These are phyloP conservation scores for Leccinum subtestaceum DNA, from an alignment of 768 basidiomycete species.

Conservation along the genomic window DNA sequence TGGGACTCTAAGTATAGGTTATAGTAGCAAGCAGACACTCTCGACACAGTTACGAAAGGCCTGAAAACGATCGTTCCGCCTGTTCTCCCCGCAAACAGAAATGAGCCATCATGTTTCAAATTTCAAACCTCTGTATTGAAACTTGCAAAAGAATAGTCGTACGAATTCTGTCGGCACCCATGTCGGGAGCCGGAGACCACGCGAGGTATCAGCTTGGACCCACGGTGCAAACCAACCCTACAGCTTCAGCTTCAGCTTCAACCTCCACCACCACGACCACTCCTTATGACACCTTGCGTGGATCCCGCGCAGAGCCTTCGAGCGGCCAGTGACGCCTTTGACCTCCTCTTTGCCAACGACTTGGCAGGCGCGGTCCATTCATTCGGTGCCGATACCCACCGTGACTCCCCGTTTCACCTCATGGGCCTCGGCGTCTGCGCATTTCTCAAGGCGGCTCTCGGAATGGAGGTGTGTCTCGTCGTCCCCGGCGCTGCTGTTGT, in stretches of 20 bases:
- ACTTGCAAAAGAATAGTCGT: no score
- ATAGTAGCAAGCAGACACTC: no score
- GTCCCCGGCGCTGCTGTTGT: background rate
- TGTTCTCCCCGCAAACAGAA: no score
- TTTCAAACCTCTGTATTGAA: no score
- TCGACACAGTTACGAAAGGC: no score
- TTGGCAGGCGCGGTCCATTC: slow-evolving; percentile 49
- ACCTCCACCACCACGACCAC: background rate
- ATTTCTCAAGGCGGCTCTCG: slow-evolving; percentile 74
- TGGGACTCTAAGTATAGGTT: no score
- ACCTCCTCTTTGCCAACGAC: slow-evolving; percentile 67
- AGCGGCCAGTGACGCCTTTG: slow-evolving; percentile 53
- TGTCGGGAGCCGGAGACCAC: slow-evolving; percentile 12
- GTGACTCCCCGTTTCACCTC: slow-evolving; percentile 66
- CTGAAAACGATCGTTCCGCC: no score
- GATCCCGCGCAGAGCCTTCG: slow-evolving; percentile 33
- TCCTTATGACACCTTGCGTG: background rate
- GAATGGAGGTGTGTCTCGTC: slow-evolving; percentile 60
- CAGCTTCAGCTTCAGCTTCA: background rate
- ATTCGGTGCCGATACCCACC: slow-evolving; percentile 34
- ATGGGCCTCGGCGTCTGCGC: slow-evolving; percentile 70
- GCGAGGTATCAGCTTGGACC: background rate
- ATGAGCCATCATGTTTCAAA: no score
- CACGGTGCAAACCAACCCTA: background rate
- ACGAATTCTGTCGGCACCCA: background rate